A percentile compares a stretch with the other conserved stretches of the same genome.
Conservation (phyloP, 1,284 basidiomycete genomes). For the Clitocybe nebularis region DNA sequence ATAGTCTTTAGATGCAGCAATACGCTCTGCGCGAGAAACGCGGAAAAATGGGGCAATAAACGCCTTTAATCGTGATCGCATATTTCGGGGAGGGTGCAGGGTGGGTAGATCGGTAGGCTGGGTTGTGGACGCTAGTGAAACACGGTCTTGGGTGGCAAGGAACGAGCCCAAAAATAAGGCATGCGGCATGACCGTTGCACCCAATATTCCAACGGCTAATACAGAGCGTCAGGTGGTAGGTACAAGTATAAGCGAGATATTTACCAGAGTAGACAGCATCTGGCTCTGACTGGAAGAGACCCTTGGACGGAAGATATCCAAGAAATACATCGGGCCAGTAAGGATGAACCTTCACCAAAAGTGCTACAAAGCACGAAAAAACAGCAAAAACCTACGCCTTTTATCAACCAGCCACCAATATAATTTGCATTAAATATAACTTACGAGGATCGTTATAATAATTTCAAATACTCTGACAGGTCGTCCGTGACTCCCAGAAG, state of each 20-base stretch:
- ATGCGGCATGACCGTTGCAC: constrained; percentile 90
- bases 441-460: constrained; percentile 72
- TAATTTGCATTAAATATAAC: constrained; percentile 10
- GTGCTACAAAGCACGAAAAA: constrained; percentile 76
- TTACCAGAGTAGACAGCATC: constrained; percentile 66
- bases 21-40: constrained; percentile 20
- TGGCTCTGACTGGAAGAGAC: constrained; percentile 56
- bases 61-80: constrained; percentile 12
- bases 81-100: neutral
- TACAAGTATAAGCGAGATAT: constrained; percentile 1
- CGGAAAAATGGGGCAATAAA: constrained; percentile 20
- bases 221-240: too few relatives aligned
- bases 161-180: constrained; percentile 87
- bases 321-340: constrained; percentile 80
- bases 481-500: constrained; percentile 40
- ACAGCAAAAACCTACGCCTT: constrained; percentile 67
- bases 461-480: constrained; percentile 77
- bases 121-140: constrained; percentile 25
- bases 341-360: constrained; percentile 73
- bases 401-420: neutral
- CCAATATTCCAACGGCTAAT: constrained; percentile 76
- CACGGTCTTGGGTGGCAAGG: constrained; percentile 79
- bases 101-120: neutral
- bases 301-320: constrained; percentile 82
- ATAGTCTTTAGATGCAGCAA: constrained; percentile 25